Base-by-base conservation (phyloP, 129 eudicot species). In the Escallonia herrerae region DNA sequence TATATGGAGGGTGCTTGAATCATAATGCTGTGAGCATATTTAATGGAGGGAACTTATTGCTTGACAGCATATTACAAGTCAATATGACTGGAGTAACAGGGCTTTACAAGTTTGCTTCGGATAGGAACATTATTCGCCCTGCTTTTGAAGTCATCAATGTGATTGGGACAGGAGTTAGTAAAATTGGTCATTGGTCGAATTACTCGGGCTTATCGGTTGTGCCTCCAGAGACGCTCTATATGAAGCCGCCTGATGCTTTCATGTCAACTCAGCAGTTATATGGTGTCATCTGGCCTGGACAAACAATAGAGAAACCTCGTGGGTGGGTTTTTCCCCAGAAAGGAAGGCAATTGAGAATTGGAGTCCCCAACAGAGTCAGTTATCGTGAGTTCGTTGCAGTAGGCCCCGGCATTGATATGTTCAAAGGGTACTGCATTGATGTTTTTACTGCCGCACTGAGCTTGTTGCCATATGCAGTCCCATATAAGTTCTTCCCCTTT, bases 301-400 rank as follows among this genome's bases (percentile, higher is more conserved):
- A 78, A 76, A 77, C 83, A 7, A 70, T 68, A 13, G 61, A 63
- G 53, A 87, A 74, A 42, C 97, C 96, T 15, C 94, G 90, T 3
- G 97, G 97, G 49, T 91, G 97, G 97, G 97, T 83, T 60, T 91
- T 91, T 58, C 96, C 97, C 0, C 81, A 87, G 66, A 87, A 83
- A 46, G 96, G 90, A 51, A 83, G 63, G 68, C 71, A 66, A 50
- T 53, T 91, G 67, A 69, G 59, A 63, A 85, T 91, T 10, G 96
- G 84, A 47, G 95, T 91, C 12, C 87, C 96, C 8, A 72, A 72
- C 60, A 75, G 86, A 44, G 83, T 77, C 58, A 86, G 93, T 73
- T 91, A 56, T 70, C 79, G 57, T 63, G 97, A 84, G 37, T 84
- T 87, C 69, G 86, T 87, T 62, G 64, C 80, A 12, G 49, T 54